Evolutionary conservation across 306 rosid genomes (phyloP), one percentile per base, ranked within the genome.

Genomic region (Casuarina glauca): DNA sequence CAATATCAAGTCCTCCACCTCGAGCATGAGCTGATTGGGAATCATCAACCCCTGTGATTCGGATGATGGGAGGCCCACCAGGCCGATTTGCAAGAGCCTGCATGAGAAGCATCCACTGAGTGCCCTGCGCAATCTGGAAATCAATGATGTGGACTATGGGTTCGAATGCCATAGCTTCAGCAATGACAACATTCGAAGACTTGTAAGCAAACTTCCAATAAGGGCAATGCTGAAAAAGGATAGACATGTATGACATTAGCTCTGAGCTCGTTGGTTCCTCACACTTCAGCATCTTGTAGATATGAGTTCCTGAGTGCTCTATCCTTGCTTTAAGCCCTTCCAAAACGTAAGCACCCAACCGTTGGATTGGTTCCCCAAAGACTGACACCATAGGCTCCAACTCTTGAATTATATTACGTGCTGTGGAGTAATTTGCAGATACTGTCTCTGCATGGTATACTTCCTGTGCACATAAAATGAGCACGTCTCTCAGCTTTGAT

Each of bases 71-170:
- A 2, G 91, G 88, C 0, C 93, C 93, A 19, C 91, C 87, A 0
- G 91, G 89, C 66, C 87, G 85, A 70, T 38, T 16, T 2, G 96
- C 86, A 35, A 93, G 93, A 75, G 84, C 91, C 51, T 86, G 57
- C 20, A 96, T 84, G 19, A 96, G 90, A 20, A 78, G 41, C 81
- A 86, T 41, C 90, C 89, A 96, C 74, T 96, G 99, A 63, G 84
- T 88, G 41, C 98, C 98, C 82, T 96, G 98, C 4, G 99, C 92
- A 39, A 96, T 90, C 79, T 96, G 99, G 86, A 96, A 96, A 88
- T 96, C 99, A 74, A 96, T 88, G 45, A 96, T 90, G 77, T 93
- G 98, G 79, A 96, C 82, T 77, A 80, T 85, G 66, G 89, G 84
- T 50, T 96, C 97, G 76, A 88, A 85, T 61, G 61, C 68, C 84